Evolutionary conservation across 2,329 filamentous ascomycete genomes (phyloP).

Genomic region (Teratosphaeria viscida): DNA sequence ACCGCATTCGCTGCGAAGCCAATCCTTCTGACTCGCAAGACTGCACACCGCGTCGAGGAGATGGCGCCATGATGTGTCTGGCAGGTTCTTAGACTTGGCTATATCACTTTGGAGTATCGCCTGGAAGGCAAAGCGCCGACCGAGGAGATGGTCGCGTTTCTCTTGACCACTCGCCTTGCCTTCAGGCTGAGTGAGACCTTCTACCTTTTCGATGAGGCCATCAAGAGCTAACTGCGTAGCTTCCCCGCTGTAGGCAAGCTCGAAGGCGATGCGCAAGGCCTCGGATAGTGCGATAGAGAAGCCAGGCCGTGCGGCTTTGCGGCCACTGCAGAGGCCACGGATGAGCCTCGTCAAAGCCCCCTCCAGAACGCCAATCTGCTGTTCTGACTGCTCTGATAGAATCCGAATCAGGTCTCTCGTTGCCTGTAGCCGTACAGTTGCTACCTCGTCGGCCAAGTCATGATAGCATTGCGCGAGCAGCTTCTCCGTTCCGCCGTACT

Average conservation of each 20-base stretch:
- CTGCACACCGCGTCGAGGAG: constrained; percentile 65
- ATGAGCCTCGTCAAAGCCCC: constrained; percentile 48
- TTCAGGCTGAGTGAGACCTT: constrained; percentile 41
- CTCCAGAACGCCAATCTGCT: constrained; percentile 29
- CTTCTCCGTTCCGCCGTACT: constrained; percentile 30
- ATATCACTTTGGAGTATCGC: constrained; percentile 72
- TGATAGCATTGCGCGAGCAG: constrained; percentile 37
- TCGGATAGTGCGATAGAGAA: constrained; percentile 86
- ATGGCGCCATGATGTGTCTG: constrained; percentile 49
- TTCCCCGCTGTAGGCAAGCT: constrained; percentile 3
- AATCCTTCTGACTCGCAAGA: constrained; percentile 70
- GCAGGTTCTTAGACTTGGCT: constrained; percentile 49
- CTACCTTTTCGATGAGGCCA: constrained; percentile 41
- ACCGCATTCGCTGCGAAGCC: constrained; percentile 81
- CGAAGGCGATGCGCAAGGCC: constrained; percentile 56
- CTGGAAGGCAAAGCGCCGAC: constrained; percentile 77
- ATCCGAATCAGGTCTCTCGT: constrained; percentile 34
- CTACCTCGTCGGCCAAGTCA: constrained; percentile 37
- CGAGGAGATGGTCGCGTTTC: constrained; percentile 74
- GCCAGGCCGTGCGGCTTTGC: constrained; percentile 77
- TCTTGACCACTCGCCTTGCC: constrained; percentile 56
- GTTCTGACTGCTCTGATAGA: constrained; percentile 29
- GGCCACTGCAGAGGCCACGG: constrained; percentile 77
- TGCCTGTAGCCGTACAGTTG: constrained; percentile 34
- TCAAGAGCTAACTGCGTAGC: constrained; percentile 18